Evolutionary conservation across 169 alveolate species (phyloP).

Genomic region (Toxoplasma gondii): DNA sequence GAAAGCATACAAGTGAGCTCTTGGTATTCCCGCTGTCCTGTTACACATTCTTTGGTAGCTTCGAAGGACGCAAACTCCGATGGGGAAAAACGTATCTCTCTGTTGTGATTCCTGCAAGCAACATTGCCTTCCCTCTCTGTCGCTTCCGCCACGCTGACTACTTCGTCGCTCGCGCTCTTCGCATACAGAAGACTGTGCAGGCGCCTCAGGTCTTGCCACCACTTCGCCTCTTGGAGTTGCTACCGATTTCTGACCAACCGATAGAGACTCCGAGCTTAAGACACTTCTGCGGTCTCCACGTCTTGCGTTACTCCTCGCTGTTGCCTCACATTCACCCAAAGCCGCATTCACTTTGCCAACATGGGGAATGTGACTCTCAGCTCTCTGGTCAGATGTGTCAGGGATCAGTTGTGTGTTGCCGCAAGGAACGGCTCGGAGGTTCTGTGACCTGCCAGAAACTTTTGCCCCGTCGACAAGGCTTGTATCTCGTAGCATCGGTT

Average conservation of each 20-base stretch:
- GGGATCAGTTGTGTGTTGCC: too few relatives aligned
- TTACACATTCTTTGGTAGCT: constrained; percentile 51
- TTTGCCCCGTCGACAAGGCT: not conserved
- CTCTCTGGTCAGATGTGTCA: too few relatives aligned
- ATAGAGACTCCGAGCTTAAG: not conserved
- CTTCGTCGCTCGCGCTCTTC: not conserved
- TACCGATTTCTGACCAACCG: not conserved
- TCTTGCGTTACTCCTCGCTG: too few relatives aligned
- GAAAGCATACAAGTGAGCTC: constrained; percentile 44
- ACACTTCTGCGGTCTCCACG: not conserved
- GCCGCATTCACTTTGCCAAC: too few relatives aligned
- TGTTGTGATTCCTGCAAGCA: not conserved
- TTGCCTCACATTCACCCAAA: too few relatives aligned
- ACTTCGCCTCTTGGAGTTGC: not conserved
- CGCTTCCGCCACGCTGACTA: not conserved
- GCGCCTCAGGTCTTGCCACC: not conserved
- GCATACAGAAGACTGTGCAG: not conserved
- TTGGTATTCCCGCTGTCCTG: not conserved
- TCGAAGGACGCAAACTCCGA: constrained; percentile 57
- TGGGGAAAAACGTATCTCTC: not conserved
- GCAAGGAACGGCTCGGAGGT: too few relatives aligned
- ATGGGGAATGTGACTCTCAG: too few relatives aligned
- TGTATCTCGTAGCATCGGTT: not conserved
- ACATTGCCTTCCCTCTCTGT: not conserved
- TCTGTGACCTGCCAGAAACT: too few relatives aligned